Conservation (phyloP, 805 yeast genomes). For the Hanseniaspora valbyensis region DNA sequence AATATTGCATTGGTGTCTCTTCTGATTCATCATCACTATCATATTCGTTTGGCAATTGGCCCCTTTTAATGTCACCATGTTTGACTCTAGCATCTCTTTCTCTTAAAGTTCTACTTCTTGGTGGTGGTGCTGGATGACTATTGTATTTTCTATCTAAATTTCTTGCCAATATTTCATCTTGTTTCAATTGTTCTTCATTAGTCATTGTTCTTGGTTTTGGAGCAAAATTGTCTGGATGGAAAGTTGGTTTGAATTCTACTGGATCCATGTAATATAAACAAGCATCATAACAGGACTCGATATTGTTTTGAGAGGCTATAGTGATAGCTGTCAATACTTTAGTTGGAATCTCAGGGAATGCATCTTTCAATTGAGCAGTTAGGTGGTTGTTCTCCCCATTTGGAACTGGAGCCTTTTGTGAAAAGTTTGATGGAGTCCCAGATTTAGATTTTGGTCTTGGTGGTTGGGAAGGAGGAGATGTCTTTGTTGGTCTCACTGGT, state of each 20-base stretch:
- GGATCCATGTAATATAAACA: conserved; percentile 72
- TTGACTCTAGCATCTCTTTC: not conserved
- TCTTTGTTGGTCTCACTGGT: conserved; percentile 5
- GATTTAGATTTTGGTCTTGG: conserved; percentile 18
- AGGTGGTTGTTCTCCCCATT: conserved; percentile 22
- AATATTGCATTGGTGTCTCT: conserved; percentile 44
- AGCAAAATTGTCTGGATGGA: conserved; percentile 23
- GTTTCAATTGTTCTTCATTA: conserved; percentile 38
- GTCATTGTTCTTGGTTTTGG: conserved; percentile 2
- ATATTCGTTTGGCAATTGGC: conserved; percentile 21
- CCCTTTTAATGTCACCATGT: conserved; percentile 25
- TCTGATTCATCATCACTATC: conserved; percentile 26
- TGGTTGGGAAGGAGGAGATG: conserved; percentile 20
- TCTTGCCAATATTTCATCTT: conserved; percentile 78
- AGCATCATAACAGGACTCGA: conserved; percentile 85
- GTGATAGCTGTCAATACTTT: conserved; percentile 63
- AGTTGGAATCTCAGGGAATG: conserved; percentile 72
- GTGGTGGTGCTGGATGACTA: conserved; percentile 16
- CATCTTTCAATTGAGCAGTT: conserved; percentile 55
- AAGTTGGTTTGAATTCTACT: conserved; percentile 14
- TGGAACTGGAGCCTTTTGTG: conserved; percentile 8
- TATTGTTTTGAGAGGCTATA: conserved; percentile 70
- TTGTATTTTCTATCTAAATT: conserved; percentile 58
- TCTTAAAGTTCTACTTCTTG: conserved; percentile 13
- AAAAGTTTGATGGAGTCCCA: conserved; percentile 12